These are phyloP conservation scores for Jatropha podagrica DNA, from an alignment of 441 rosid species.

Conservation along the genomic window DNA sequence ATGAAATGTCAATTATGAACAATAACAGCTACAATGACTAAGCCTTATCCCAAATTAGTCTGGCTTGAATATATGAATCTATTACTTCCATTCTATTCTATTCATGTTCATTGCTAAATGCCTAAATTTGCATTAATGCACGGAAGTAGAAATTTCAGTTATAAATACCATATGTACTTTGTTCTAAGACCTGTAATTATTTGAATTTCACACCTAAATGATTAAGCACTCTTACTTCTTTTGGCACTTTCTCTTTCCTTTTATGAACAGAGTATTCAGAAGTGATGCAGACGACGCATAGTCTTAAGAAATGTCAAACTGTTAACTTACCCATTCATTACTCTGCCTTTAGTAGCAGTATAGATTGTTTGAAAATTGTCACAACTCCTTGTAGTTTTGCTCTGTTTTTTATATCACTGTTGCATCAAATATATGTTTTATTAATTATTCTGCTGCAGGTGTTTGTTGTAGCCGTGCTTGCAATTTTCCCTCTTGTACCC, in stretches of 20 bases:
- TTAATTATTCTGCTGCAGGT: slow-evolving; percentile 53
- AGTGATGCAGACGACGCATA: not conserved
- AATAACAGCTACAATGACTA: too few relatives aligned
- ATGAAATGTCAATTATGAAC: not conserved
- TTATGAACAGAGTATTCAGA: not conserved
- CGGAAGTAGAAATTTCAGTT: not conserved
- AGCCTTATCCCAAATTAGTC: too few relatives aligned
- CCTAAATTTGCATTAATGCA: too few relatives aligned
- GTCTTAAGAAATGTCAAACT: not conserved
- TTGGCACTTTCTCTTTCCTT: not conserved
- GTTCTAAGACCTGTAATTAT: not conserved
- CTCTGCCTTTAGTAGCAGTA: not conserved
- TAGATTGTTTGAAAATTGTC: not conserved
- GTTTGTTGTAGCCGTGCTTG: slow-evolving; percentile 83
- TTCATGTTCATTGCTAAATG: too few relatives aligned
- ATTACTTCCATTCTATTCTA: too few relatives aligned
- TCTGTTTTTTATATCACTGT: not conserved
- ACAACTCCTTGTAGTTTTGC: not conserved
- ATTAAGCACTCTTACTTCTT: not conserved
- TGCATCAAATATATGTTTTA: slow-evolving; percentile 2
- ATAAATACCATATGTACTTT: slow-evolving; percentile 5
- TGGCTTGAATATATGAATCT: too few relatives aligned
- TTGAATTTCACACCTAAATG: not conserved
- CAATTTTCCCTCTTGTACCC: slow-evolving; percentile 81
- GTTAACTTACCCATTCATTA: not conserved